Base-by-base conservation (phyloP, 371 early-diverging fungal genomes). In the Mortierella sp. region DNA sequence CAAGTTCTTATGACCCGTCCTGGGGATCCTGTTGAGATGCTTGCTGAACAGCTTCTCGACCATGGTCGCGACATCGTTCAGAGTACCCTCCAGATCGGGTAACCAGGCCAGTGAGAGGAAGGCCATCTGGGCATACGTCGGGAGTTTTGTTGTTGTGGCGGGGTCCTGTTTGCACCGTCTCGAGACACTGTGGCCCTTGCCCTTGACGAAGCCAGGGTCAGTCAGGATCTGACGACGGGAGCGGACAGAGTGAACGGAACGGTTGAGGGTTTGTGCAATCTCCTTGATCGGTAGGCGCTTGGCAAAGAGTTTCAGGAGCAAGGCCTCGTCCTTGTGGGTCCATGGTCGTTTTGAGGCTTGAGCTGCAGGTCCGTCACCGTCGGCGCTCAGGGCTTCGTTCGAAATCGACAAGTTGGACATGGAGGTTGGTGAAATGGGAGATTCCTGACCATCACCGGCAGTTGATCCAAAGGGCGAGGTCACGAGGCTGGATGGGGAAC, bases 81-180 rank as follows among this genome's bases (percentile, higher is more conserved):
- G 34, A 0, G 83, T 83, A 13, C 83, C 83, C 69, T 83, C 77
- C 51, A 80, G 54, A n/a, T 77, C 77, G 4, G 83, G 83, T 26
- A 83, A 48, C 80, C 83, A 79, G 16, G 83, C 83, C 53, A 83
- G 28, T 6, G 83, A 83, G 24, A 83, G 37, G 59, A 83, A 83
- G 4, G 80, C 83, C 83, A 83, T 83, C 54, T 83, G 83, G n/a
- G 83, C 79, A 80, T 83, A 83, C 14, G 83, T 83, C 1, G 83
- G 83, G 5, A 83, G 73, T 46, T 83, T 83, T 43, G 77, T 79
- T 8, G 78, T 77, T 24, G 79, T 76, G 0, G 78, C 70, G 1
- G 83, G 75, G 50, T 83, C 83, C 34, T 46, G 77, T 54, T 77
- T 76, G 34, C 80, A 77, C 9, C 83, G 80, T 13, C 83, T 74